Percentiles rank a stretch among this genome's conserved stretches.
Evolutionary conservation across 768 basidiomycete genomes (phyloP).

Genomic region (Leucocoprinus sp.): DNA sequence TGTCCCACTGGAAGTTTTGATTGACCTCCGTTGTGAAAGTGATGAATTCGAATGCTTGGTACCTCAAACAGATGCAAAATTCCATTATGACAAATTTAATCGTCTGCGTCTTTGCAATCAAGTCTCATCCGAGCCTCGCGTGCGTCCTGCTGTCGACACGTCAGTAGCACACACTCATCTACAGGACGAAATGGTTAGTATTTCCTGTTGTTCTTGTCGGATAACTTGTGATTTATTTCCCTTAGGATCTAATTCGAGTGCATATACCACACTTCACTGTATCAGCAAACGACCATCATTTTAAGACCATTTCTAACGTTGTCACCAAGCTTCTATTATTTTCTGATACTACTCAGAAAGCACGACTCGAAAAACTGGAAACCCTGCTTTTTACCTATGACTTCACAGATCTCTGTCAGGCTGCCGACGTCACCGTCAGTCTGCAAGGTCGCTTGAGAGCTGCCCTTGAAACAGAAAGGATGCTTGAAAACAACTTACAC

Average conservation of each 20-base stretch:
- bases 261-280: conserved; percentile 84
- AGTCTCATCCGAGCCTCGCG: conserved; percentile 42
- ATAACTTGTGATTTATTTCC: neutral
- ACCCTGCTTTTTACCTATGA: conserved; percentile 83
- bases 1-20: conserved; percentile 85
- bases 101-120: conserved; percentile 74
- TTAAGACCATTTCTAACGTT: conserved; percentile 77
- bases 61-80: conserved; percentile 76
- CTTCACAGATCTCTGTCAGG: conserved; percentile 67
- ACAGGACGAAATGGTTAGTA: conserved; percentile 27
- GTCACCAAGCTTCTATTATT: conserved; percentile 86
- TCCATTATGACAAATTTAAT: conserved; percentile 94
- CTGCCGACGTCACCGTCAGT: conserved; percentile 60
- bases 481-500: conserved; percentile 31
- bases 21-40: conserved; percentile 79
- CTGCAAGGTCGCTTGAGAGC: conserved; percentile 69
- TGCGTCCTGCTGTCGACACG: conserved; percentile 30
- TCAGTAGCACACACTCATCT: conserved; percentile 21
- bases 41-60: conserved; percentile 83
- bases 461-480: conserved; percentile 43
- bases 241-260: conserved; percentile 73
- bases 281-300: conserved; percentile 75
- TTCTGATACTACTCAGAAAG: conserved; percentile 78
- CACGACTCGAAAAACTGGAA: conserved; percentile 69
- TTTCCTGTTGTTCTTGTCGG: neutral